Evolutionary conservation across 2,329 filamentous ascomycete genomes (phyloP), one percentile per base, ranked within the genome.

Genomic region (Blastomyces silverae): DNA sequence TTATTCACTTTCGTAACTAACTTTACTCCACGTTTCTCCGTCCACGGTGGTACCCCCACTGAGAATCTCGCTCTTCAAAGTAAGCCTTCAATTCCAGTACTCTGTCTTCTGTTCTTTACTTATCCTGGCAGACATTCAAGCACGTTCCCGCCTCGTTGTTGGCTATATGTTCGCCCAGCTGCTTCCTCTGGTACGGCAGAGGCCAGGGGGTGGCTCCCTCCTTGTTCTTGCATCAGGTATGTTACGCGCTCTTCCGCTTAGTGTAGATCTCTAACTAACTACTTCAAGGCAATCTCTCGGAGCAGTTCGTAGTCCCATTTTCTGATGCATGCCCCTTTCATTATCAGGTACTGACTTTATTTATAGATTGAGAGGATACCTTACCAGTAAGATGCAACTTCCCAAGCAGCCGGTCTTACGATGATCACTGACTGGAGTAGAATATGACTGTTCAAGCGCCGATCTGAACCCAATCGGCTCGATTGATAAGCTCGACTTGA

Each of bases 401-500:
- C 13, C 28, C 4, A 52, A 42, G 11, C 37, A 55, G 53, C 39
- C 28, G 31, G 56, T 0, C n/a, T 58, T 15, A 61, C 42, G 44
- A 44, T 56, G 31, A 63, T 68, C 48, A 63, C 63, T 46, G 77
- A 80, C 20, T 85, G 89, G 71, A 89, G 87, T 4, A 89, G 61
- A 89, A 76, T 89, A 89, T 70, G 87, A 89, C 68, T 80, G 78
- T 64, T 79, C 75, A 0, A 80, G 77, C 3, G 82, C 79, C 0
- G 82, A 84, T 67, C 80, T 87, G 37, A 87, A 89, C 69, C 88
- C 70, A n/a, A 74, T 75, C 42, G 75, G 79, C 52, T 73, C 74
- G 31, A 84, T 86, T 61, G 81, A 79, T 63, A 91, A 90, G 73
- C 83, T 79, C 1, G 89, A 91, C 69, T 77, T 90, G 1, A 89